Evolutionary conservation across 2,329 filamentous ascomycete genomes (phyloP).

Genomic region (Orbilia brochopaga): DNA sequence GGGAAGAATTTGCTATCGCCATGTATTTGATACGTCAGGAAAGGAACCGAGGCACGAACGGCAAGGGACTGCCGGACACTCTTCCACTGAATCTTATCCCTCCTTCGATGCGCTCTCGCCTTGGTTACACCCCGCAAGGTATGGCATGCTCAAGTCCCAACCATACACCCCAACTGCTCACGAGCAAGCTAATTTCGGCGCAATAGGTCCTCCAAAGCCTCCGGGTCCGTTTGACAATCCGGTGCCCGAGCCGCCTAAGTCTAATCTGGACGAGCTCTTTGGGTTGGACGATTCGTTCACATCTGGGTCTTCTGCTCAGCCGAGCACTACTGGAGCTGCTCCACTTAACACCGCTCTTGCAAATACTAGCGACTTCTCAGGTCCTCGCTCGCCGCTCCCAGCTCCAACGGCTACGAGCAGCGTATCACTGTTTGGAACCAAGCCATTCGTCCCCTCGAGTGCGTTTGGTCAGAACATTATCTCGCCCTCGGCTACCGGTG

Average conservation of each 20-base stretch:
- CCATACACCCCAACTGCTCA: too few relatives aligned
- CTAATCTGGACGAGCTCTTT: slow-evolving; percentile 91
- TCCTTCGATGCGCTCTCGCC: slow-evolving; percentile 73
- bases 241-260: slow-evolving; percentile 65
- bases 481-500: slow-evolving; percentile 73
- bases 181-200: too few relatives aligned
- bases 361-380: slow-evolving; percentile 37
- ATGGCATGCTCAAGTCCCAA: not conserved
- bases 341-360: slow-evolving; percentile 51
- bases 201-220: slow-evolving; percentile 28
- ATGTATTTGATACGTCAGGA: slow-evolving; percentile 97
- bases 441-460: slow-evolving; percentile 89
- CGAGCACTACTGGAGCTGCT: slow-evolving; percentile 30
- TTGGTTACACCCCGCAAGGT: slow-evolving; percentile 30
- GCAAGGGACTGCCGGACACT: slow-evolving; percentile 69
- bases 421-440: slow-evolving; percentile 66
- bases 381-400: slow-evolving; percentile 64
- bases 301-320: slow-evolving; percentile 56
- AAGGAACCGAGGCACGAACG: slow-evolving; percentile 67
- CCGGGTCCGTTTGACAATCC: slow-evolving; percentile 61
- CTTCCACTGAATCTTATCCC: slow-evolving; percentile 83
- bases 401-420: slow-evolving; percentile 59
- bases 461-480: slow-evolving; percentile 86
- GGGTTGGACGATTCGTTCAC: slow-evolving; percentile 76
- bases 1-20: slow-evolving; percentile 93